Percentiles rank a stretch among this genome's conserved stretches.
Conservation (phyloP, 2,329 filamentous ascomycete species). For the Nothophaeocryptopus gaeumannii region DNA sequence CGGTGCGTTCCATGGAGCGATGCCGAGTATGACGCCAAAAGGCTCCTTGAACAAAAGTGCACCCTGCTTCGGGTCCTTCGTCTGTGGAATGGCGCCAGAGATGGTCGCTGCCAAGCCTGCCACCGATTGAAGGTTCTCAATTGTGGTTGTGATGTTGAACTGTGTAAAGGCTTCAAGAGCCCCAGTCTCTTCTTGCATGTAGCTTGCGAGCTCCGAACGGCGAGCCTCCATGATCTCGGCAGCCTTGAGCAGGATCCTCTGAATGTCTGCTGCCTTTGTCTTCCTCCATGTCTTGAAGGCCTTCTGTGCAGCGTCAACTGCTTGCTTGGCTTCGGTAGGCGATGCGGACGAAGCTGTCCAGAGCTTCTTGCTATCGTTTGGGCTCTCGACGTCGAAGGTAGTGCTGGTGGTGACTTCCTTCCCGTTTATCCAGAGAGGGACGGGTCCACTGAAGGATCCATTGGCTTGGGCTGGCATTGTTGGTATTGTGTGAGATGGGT, state of each 20-base stretch:
- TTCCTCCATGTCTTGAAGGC: constrained; percentile 70
- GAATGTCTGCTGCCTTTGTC: constrained; percentile 58
- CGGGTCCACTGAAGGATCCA: constrained; percentile 13
- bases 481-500: background rate
- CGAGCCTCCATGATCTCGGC: constrained; percentile 62
- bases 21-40: constrained; percentile 73
- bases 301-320: constrained; percentile 59
- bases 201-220: constrained; percentile 58
- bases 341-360: constrained; percentile 58
- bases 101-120: constrained; percentile 50
- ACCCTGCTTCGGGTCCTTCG: constrained; percentile 49
- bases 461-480: constrained; percentile 13
- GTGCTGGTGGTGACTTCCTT: constrained; percentile 47
- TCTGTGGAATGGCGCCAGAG: constrained; percentile 49
- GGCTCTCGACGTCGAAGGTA: constrained; percentile 58
- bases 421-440: constrained; percentile 50
- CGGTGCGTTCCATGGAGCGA: constrained; percentile 75
- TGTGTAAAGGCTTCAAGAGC: constrained; percentile 40
- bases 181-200: constrained; percentile 60
- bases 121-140: constrained; percentile 51
- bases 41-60: constrained; percentile 72
- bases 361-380: constrained; percentile 52
- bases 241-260: constrained; percentile 68
- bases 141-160: constrained; percentile 42
- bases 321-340: constrained; percentile 54